Base-by-base conservation (phyloP, 139 green algal genomes). In the Yamagishiella unicocca region DNA sequence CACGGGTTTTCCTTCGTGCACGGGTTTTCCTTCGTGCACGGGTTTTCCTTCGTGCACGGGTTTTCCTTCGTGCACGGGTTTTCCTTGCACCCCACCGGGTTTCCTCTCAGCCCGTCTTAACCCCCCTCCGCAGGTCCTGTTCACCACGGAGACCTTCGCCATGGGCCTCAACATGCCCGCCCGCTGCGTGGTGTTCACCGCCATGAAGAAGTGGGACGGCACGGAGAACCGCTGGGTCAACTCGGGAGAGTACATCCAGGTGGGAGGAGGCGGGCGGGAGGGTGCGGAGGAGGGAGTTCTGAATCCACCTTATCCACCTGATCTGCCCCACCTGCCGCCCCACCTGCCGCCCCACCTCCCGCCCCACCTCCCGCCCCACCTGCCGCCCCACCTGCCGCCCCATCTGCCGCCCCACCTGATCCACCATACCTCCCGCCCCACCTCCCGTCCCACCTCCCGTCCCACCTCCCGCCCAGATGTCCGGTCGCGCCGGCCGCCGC, bases 141-240 rank as follows among this genome's bases (percentile, higher is more conserved):
- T 98, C 89, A 93, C 95, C 35, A 99, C 97, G 2, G 96, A 99
- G 92, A 99, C 97, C 21, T 99, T 99, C 93, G 95, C 97, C 71
- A 99, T 98, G 96, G 98, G 98, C 21, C 89, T 99, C 37, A 99
- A 99, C 95, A 99, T 99, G 98, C 98, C 98, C 1, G 98, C 97
- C 24, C 92, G 90, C 45, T 98, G 96, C 3, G 96, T 98, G 19
- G 90, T 99, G 17, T 99, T 99, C 93, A 97, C 95, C 0, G 89
- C 89, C 50, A 87, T 98, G 66, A 88, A 84, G 17, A 99, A 99
- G 92, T 99, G 92, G 88, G 98, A 99, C 87, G 98, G 98, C 12
- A 77, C 94, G 53, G 88, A 89, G 46, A 79, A 95, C 73, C 78
- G 94, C 29, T 93, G 71, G 61, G 88, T 96, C 50, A 80, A 82